phyloP scores from a whole-genome alignment of 1,139 yeast species.

The Lodderomyces elongisporus region DNA sequence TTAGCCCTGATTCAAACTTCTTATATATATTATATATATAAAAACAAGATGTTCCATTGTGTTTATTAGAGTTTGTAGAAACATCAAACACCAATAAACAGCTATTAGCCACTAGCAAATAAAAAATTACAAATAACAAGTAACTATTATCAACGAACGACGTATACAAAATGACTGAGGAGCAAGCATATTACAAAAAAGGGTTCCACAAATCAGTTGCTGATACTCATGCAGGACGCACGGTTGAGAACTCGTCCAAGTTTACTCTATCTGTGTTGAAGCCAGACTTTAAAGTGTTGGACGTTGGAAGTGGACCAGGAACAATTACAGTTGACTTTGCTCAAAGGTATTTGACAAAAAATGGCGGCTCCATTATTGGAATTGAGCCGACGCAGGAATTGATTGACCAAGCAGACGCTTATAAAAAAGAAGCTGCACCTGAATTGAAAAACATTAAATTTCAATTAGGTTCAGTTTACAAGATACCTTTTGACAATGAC shows the following conservation, averaged over 20 bases:
- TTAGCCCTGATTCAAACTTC: too few relatives aligned
- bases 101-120: too few relatives aligned
- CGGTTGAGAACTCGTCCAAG: constrained; percentile 24
- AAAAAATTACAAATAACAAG: too few relatives aligned
- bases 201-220: constrained; percentile 20
- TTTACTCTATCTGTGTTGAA: constrained; percentile 26
- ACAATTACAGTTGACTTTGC: constrained; percentile 34
- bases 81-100: too few relatives aligned
- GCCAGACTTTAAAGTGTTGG: constrained; percentile 25
- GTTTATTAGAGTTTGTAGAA: too few relatives aligned
- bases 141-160: too few relatives aligned
- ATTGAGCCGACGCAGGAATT: constrained; percentile 30
- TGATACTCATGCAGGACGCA: constrained; percentile 34
- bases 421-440: constrained; percentile 12
- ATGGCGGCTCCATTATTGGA: constrained; percentile 28
- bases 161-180: constrained; percentile 7
- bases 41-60: too few relatives aligned
- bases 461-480: constrained; percentile 25
- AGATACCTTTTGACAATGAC: constrained; percentile 29
- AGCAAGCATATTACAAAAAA: constrained; percentile 21
- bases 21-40: too few relatives aligned
- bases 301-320: constrained; percentile 43
- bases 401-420: constrained; percentile 22
- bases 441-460: constrained; percentile 22
- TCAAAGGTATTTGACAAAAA: constrained; percentile 22